Evolutionary conservation across 164 flowering plant genomes (phyloP), one percentile per base, ranked within the genome.

Genomic region (Stephania cephalantha): DNA sequence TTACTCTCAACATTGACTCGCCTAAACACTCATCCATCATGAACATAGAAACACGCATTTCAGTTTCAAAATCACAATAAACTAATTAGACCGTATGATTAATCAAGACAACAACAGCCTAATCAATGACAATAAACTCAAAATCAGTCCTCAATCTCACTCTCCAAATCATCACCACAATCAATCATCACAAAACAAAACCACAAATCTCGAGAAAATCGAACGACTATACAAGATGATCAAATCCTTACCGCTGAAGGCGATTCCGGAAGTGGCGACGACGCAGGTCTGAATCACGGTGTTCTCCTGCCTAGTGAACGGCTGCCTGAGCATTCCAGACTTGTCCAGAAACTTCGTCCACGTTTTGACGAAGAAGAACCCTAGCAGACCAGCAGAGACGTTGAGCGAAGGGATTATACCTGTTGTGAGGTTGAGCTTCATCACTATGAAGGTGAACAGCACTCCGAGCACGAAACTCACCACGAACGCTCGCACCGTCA

Each of bases 341-440:
- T 77, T 77, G 0, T 79, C 75, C 1, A 82, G 76, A 25, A 82
- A 66, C 77, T 75, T 80, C 13, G 84, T 77, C 84, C 84, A 82
- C 0, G 79, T 79, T 52, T 78, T 80, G 17, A 80, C 74, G 13
- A 82, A 77, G 76, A 79, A 82, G 55, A 82, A 82, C 3, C 84
- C 84, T 50, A 82, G 45, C 35, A 82, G 65, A 12, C 84, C 84
- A 6, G 84, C 84, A 10, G 82, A 72, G 7, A 82, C 80, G 64
- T 82, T 82, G 6, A 82, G 75, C 6, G 82, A 82, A 7, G 84
- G 82, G 6, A 82, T 77, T 45, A 82, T 79, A 29, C 84, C 84
- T 2, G 80, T 75, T 0, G 82, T 82, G 15, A 82, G 77, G 53
- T 82, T 82, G 15, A 82, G 66, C 72, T 79, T 82, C 82, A 77